A percentile compares a stretch with the other conserved stretches of the same genome.
Conservation (phyloP, 2,329 filamentous ascomycete species). For the Colletotrichum karsti region DNA sequence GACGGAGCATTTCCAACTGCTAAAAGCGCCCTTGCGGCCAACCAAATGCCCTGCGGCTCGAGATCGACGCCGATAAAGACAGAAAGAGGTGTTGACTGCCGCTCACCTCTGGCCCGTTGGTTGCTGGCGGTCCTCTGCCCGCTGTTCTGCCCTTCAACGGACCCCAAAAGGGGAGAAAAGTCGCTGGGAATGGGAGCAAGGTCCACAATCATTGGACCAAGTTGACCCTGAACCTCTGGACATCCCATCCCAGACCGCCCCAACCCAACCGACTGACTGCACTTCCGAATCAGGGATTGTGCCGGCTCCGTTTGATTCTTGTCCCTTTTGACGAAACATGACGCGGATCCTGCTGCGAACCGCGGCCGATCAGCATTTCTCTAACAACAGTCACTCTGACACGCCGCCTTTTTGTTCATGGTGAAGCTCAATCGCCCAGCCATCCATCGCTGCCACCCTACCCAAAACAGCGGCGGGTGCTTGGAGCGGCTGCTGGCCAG, state of each 20-base stretch:
- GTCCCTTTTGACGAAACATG: conserved; percentile 10
- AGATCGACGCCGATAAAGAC: conserved; percentile 10
- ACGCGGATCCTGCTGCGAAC: conserved; percentile 20
- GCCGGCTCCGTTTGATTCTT: conserved; percentile 13
- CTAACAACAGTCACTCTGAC: not conserved
- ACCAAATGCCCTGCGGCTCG: not conserved
- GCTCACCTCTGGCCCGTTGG: not conserved
- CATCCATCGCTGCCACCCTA: not conserved
- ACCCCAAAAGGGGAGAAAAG: not conserved
- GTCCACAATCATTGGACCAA: not conserved
- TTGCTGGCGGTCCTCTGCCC: not conserved
- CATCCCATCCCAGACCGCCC: conserved; percentile 1
- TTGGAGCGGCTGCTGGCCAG: conserved; percentile 10
- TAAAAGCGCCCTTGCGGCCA: not conserved
- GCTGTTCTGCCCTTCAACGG: conserved; percentile 1
- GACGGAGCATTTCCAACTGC: not conserved
- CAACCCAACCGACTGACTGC: not conserved
- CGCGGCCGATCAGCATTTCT: conserved; percentile 24
- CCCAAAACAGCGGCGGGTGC: conserved; percentile 13
- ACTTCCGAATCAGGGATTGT: conserved; percentile 10
- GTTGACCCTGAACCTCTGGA: not conserved
- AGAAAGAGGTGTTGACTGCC: not conserved
- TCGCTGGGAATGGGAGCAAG: not conserved
- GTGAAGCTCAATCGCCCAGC: not conserved
- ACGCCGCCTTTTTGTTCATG: not conserved